phyloP scores from a whole-genome alignment of 371 early-diverging fungal genomes.

The Gilbertella persicaria region DNA sequence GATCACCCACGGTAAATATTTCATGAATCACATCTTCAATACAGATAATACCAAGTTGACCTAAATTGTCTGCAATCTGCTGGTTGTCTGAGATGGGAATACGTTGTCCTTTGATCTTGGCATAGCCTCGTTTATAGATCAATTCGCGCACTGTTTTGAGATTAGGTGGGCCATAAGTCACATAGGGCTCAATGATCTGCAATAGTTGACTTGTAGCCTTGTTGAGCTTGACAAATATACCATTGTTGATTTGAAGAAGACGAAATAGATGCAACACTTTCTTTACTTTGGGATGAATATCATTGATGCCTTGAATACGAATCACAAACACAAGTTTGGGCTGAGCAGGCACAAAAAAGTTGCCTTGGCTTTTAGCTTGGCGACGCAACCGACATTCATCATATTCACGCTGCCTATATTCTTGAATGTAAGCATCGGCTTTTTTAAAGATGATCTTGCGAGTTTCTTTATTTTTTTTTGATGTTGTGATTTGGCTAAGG shows the following conservation, averaged over 20 bases:
- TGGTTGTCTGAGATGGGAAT: constrained; percentile 95
- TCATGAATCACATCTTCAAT: constrained; percentile 99
- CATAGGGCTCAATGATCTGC: constrained; percentile 95
- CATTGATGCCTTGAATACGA: constrained; percentile 94
- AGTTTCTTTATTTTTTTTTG: constrained; percentile 54
- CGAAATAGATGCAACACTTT: constrained; percentile 98
- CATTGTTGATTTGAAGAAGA: constrained; percentile 97
- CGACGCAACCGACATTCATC: constrained; percentile 86
- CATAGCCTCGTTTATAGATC: constrained; percentile 98
- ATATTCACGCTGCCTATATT: constrained; percentile 87
- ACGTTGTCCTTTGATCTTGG: constrained; percentile 88
- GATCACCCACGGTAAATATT: constrained; percentile 95
- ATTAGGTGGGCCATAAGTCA: constrained; percentile 96
- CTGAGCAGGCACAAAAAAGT: constrained; percentile 93
- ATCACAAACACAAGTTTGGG: constrained; percentile 95
- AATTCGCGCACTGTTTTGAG: constrained; percentile 97
- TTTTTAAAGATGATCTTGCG: constrained; percentile 91
- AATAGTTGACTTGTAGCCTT: constrained; percentile 97
- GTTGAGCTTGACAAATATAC: constrained; percentile 96
- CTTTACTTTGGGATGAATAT: constrained; percentile 96
- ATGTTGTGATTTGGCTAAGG: constrained; percentile 47
- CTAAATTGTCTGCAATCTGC: constrained; percentile 89
- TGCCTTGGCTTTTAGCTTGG: constrained; percentile 83
- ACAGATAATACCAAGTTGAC: constrained; percentile 93
- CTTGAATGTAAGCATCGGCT: constrained; percentile 93